Percentiles rank a stretch among this genome's conserved stretches.
These are phyloP conservation scores for Calonectria ilicicola DNA, from an alignment of 2,329 filamentous ascomycete genomes.

Conservation along the genomic window DNA sequence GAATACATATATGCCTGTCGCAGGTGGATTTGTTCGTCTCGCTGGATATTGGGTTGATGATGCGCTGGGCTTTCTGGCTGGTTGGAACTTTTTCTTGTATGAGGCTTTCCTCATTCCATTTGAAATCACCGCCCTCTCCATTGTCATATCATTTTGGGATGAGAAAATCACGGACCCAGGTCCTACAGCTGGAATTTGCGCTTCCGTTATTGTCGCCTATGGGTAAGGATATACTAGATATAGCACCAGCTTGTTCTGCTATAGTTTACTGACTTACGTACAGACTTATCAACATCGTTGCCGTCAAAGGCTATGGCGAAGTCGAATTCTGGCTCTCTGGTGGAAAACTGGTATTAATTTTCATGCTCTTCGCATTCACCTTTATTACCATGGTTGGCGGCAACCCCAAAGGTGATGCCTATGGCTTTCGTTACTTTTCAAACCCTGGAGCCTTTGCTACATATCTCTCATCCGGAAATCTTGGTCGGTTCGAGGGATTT, in stretches of 20 bases:
- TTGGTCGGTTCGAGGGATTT: too few species aligned
- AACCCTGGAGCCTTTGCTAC: constrained; percentile 56
- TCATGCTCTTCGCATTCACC: constrained; percentile 79
- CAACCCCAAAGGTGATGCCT: constrained; percentile 76
- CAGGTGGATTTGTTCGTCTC: constrained; percentile 73
- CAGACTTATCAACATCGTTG: too few species aligned
- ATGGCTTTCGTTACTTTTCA: constrained; percentile 78
- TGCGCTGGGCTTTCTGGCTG: constrained; percentile 67
- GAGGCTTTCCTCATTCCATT: constrained; percentile 57
- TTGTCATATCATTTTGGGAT: constrained; percentile 56
- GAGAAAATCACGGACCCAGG: constrained; percentile 67
- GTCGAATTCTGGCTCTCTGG: constrained; percentile 77
- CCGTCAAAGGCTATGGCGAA: constrained; percentile 72
- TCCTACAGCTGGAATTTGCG: constrained; percentile 74
- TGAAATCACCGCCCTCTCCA: constrained; percentile 56
- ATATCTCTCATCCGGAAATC: constrained; percentile 41
- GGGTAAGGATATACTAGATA: constrained; percentile 45
- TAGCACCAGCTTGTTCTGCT: too few species aligned
- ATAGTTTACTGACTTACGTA: too few species aligned
- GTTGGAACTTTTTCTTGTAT: constrained; percentile 59
- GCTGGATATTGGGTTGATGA: constrained; percentile 75
- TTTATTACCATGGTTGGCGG: constrained; percentile 84
- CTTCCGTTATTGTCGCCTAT: constrained; percentile 66
- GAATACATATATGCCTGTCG: constrained; percentile 71
- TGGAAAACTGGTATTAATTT: constrained; percentile 75